phyloP scores from a whole-genome alignment of 1,139 yeast genomes.

The Hyphopichia fennica region DNA sequence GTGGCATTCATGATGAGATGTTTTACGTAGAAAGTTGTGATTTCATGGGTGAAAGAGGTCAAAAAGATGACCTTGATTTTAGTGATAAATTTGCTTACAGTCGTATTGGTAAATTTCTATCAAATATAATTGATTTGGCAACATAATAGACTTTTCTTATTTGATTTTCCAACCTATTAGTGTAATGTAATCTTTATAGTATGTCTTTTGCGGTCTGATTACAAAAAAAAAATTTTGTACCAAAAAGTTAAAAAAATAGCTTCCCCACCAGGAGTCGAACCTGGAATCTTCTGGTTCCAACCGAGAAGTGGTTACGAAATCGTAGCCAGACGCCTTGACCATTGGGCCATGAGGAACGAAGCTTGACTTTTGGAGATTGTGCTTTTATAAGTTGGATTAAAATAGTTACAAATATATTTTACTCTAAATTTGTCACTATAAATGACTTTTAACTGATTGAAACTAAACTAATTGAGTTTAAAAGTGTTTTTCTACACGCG shows the following conservation, averaged over 20 bases:
- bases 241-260: conserved; percentile 43
- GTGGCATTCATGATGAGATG: conserved; percentile 32
- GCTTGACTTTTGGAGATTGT: no score
- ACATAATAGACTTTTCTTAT: not conserved
- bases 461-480: no score
- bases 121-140: not conserved
- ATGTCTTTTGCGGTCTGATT: no score
- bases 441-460: no score
- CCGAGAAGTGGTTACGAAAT: conserved; percentile 44
- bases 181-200: no score
- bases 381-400: no score
- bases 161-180: not conserved
- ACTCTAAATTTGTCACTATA: no score
- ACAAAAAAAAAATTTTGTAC: no score
- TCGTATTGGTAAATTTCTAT: conserved; percentile 12
- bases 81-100: conserved; percentile 23
- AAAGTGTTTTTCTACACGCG: no score
- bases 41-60: conserved; percentile 23
- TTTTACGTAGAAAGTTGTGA: conserved; percentile 34
- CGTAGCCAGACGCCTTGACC: conserved; percentile 61
- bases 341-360: conserved; percentile 59
- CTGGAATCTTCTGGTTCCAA: conserved; percentile 88
- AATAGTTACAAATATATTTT: no score
- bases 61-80: conserved; percentile 22
- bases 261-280: conserved; percentile 97